A percentile compares a stretch with the other conserved stretches of the same genome.
These are phyloP conservation scores for Wickerhamiella brachini DNA, from an alignment of 805 yeast genomes.

Conservation along the genomic window DNA sequence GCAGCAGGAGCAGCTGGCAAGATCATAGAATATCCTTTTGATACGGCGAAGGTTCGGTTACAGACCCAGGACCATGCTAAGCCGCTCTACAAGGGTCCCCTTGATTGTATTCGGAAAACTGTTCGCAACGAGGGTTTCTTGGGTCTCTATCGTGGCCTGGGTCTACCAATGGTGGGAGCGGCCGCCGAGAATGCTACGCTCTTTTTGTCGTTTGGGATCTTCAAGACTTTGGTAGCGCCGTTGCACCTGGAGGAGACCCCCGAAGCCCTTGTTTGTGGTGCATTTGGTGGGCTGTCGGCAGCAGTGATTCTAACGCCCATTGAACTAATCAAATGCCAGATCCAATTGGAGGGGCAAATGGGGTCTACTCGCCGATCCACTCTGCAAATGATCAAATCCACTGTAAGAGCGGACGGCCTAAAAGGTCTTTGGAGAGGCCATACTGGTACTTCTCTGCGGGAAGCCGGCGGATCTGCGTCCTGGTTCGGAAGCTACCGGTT, in stretches of 20 bases:
- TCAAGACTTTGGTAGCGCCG: conserved; percentile 10
- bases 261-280: conserved; percentile 55
- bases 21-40: conserved; percentile 80
- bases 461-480: conserved; percentile 78
- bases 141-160: conserved; percentile 69
- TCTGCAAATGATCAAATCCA: conserved; percentile 2
- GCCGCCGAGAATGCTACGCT: conserved; percentile 77
- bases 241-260: conserved; percentile 20
- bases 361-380: conserved; percentile 7
- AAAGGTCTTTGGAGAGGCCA: conserved; percentile 82
- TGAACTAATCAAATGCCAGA: conserved; percentile 77
- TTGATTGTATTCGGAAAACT: conserved; percentile 52
- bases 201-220: conserved; percentile 33
- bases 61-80: conserved; percentile 47
- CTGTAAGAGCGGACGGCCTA: conserved; percentile 38
- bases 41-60: conserved; percentile 78
- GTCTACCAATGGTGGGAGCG: conserved; percentile 79
- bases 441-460: conserved; percentile 65
- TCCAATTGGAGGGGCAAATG: conserved; percentile 43
- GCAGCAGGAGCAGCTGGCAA: conserved; percentile 75
- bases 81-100: conserved; percentile 40
- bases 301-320: conserved; percentile 80
- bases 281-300: conserved; percentile 66
- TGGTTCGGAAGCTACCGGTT: conserved; percentile 89
- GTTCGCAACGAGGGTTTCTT: conserved; percentile 52